Evolutionary conservation across 345 rosid species (phyloP).

Genomic region (Carallia pectinifolia): DNA sequence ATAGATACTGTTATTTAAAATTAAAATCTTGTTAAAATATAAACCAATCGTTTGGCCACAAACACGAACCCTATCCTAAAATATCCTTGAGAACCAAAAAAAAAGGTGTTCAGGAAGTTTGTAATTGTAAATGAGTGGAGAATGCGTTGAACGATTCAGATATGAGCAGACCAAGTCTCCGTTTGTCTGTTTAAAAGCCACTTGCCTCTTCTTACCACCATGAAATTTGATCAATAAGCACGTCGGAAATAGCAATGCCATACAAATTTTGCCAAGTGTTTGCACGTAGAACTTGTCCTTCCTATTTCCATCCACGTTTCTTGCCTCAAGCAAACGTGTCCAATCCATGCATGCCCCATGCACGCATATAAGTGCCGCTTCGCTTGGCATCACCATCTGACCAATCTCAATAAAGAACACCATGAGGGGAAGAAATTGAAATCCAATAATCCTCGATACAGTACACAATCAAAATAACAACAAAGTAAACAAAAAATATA

Average conservation of each 20-base stretch:
- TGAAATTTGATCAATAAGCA: not conserved
- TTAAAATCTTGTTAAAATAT: too few species aligned
- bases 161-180: not conserved
- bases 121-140: too few species aligned
- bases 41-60: too few species aligned
- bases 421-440: not conserved
- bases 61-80: too few species aligned
- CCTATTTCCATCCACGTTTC: constrained; percentile 6
- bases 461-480: not conserved
- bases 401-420: not conserved
- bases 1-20: too few species aligned
- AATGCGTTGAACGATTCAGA: too few species aligned
- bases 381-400: not conserved
- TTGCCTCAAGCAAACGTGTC: not conserved
- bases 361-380: not conserved
- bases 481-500: not conserved
- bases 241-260: not conserved
- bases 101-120: too few species aligned
- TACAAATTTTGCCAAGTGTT: not conserved
- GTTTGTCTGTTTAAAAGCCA: not conserved
- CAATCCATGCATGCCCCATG: not conserved
- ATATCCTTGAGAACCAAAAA: too few species aligned
- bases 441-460: not conserved
- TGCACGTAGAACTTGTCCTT: not conserved
- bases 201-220: not conserved